phyloP scores from a whole-genome alignment of 202 grass and related monocot genomes.

The Setaria viridis region DNA sequence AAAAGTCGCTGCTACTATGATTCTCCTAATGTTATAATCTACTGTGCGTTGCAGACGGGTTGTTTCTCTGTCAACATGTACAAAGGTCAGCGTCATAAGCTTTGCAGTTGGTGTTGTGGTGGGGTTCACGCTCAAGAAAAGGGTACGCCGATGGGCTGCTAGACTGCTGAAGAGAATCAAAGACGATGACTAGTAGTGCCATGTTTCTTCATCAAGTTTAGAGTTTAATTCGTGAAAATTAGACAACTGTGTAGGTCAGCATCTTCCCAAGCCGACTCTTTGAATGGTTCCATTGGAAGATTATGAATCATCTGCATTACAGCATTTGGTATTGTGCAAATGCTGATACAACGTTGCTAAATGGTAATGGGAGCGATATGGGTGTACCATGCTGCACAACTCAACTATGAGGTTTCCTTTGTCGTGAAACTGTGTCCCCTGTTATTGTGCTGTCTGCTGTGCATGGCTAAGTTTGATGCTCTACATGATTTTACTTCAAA shows the following conservation, averaged over 20 bases:
- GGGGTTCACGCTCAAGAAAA: slow-evolving; percentile 72
- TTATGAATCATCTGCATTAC: neutral
- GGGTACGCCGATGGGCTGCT: slow-evolving; percentile 68
- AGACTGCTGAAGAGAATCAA: slow-evolving; percentile 78
- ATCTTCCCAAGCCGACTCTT: neutral
- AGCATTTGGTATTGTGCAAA: neutral
- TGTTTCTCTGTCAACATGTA: slow-evolving; percentile 71
- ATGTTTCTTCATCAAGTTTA: neutral
- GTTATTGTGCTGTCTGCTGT: neutral
- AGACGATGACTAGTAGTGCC: slow-evolving; percentile 54
- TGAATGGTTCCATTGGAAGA: neutral
- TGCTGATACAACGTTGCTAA: too few relatives aligned
- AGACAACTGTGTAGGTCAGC: neutral
- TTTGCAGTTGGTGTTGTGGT: slow-evolving; percentile 67
- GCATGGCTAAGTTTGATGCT: too few relatives aligned
- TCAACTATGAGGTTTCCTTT: too few relatives aligned
- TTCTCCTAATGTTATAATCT: neutral
- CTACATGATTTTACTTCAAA: too few relatives aligned
- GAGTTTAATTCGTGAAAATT: neutral
- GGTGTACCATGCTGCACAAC: too few relatives aligned
- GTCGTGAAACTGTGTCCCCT: neutral
- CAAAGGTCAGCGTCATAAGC: slow-evolving; percentile 65
- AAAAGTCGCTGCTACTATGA: neutral
- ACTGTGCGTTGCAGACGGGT: slow-evolving; percentile 58
- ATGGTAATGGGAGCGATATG: too few relatives aligned